These are phyloP conservation scores for Stemphylium beticola DNA, from an alignment of 2,329 filamentous ascomycete genomes.

Conservation along the genomic window DNA sequence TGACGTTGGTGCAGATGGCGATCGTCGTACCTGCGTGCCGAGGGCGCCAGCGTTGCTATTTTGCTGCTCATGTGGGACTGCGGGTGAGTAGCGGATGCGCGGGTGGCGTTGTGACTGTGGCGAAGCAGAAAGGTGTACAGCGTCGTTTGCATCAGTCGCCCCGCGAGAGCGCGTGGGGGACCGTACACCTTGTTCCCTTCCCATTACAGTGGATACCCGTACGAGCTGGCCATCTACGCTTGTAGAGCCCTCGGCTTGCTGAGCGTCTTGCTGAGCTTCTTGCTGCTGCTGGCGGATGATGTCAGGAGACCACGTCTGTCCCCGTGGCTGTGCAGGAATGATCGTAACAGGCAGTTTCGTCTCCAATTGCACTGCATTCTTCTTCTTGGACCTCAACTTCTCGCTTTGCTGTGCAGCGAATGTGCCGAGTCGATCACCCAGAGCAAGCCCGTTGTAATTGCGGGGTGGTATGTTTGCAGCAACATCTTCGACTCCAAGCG, in stretches of 20 bases:
- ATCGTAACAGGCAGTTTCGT: constrained; percentile 63
- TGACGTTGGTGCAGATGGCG: neutral
- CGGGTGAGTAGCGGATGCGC: constrained; percentile 35
- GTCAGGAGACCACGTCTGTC: constrained; percentile 61
- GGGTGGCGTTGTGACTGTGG: constrained; percentile 25
- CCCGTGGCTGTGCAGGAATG: constrained; percentile 64
- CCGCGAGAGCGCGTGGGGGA: constrained; percentile 21
- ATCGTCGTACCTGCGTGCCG: constrained; percentile 22
- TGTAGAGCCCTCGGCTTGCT: constrained; percentile 24
- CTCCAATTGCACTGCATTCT: constrained; percentile 42
- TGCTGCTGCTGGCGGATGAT: constrained; percentile 34
- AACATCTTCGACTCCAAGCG: constrained; percentile 46
- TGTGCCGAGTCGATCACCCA: constrained; percentile 55
- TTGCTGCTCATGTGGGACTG: constrained; percentile 16
- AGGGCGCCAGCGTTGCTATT: constrained; percentile 12
- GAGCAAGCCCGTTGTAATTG: constrained; percentile 52
- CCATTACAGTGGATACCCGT: constrained; percentile 25
- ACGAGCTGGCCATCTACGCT: constrained; percentile 22
- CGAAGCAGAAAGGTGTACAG: constrained; percentile 14
- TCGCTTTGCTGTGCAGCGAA: constrained; percentile 59
- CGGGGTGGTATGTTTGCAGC: constrained; percentile 48
- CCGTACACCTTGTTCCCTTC: constrained; percentile 19
- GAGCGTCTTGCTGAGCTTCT: constrained; percentile 19
- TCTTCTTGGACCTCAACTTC: constrained; percentile 50
- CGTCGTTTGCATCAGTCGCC: constrained; percentile 17